Evolutionary conservation across 2,329 filamentous ascomycete species (phyloP), one percentile per base, ranked within the genome.

Genomic region (Fusarium protoensiforme): DNA sequence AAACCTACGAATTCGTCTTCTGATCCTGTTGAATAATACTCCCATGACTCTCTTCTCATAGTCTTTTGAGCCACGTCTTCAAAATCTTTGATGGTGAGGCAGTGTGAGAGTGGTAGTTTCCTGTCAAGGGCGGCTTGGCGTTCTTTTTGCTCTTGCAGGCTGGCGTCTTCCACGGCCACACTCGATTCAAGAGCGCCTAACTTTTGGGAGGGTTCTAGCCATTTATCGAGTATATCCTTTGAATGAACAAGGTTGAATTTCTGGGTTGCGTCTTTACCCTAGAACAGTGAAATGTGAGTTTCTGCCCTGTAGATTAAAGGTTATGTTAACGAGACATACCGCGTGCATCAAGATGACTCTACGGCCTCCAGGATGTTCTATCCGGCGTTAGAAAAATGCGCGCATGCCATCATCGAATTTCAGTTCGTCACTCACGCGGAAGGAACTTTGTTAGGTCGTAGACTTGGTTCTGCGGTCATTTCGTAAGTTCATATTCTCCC

Each of bases 311-410:
- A 14, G 9, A 27, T 7, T 1, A 18, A 13, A 4, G 4, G 1
- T n/a, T 3, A 8, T 7, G 10, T 0, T 5, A 8, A 38, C 2
- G 3, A 29, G 31, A 18, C 59, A 3, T 31, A 72, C 64, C n/a
- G 69, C 69, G 46, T 72, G 68, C 35, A 57, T 72, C 48, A 72
- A 10, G 13, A 72, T 69, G 24, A 71, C 69, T 29, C 57, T 72
- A 13, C 46, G 64, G 7, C 69, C 69, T 16, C 69, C 69, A 7
- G 69, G 69, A 1, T 72, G 65, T 14, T 48, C 69, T 71, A 2
- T 18, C 5, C 6, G 1, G 3, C 20, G 22, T 57, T 14, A 57
- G 22, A 7, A 5, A 5, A 20, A 36, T 24, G 20, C 2, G 6
- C 22, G 8, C 14, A n/a, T 57, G 33, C 3, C 0, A 5, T 69